Evolutionary conservation across 2,329 filamentous ascomycete species (phyloP), one percentile per base, ranked within the genome.

Genomic region (Xylaria sp.): DNA sequence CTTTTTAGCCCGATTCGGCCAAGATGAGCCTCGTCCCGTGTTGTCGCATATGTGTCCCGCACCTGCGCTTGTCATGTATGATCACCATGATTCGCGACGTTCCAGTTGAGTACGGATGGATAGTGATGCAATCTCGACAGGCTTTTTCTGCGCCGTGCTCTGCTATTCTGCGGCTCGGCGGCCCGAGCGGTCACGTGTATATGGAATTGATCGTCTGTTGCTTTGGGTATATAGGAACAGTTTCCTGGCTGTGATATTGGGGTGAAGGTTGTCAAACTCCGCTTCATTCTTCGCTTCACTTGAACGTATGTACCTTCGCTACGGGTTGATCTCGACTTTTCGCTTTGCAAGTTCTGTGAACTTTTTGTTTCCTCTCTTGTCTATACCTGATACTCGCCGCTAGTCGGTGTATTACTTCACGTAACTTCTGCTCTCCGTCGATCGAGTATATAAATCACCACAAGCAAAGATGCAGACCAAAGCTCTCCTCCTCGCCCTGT

Each of bases 381-480:
- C 66, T 46, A 69, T 69, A 69, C 10, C 57, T 60, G 30, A 10
- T 53, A 53, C 36, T 9, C 30, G 32, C 34, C 48, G 58, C 41
- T 34, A 48, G 28, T 53, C 28, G 30, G 50, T 20, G 15, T 28
- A 28, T 50, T 28, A 5, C 13, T 50, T 15, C n/a, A 4, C 43
- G 3, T 12, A 28, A 52, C 25, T 30, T 28, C 15, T 7, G n/a
- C 25, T 28, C 6, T 9, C 43, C 43, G n/a, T n/a, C n/a, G 18
- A 41, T 41, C 39, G 39, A 5, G 13, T 13, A 34, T 39, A 25
- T n/a, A 41, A 15, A 41, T 50, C 28, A 39, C 12, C 23, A 63
- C 28, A 20, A n/a, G 41, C 9, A 57, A 73, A 53, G 34, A 75
- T 74, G 73, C 70, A 74, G 70, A 67, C 67, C 58, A 71, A 71